phyloP scores from a whole-genome alignment of 116 monocot species.

The Posidonia oceanica region DNA sequence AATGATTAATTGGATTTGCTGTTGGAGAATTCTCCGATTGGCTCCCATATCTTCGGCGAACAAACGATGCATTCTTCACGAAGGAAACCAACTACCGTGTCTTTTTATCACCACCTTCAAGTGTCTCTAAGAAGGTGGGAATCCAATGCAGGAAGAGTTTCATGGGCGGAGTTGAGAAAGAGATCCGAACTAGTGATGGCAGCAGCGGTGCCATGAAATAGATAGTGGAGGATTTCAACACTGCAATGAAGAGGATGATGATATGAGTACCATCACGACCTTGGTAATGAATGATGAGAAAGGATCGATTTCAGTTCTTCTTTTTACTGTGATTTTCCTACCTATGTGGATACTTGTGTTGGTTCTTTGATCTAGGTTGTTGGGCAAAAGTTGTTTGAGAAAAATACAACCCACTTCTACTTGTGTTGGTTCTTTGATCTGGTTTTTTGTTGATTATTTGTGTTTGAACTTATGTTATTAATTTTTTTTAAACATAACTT shows the following conservation, averaged over 20 bases:
- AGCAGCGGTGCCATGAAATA: not conserved
- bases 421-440: not conserved
- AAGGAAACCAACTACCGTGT: no score
- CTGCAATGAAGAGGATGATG: slow-evolving; percentile 88
- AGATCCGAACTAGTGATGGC: not conserved
- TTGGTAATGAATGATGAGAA: slow-evolving; percentile 26
- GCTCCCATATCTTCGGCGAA: no score
- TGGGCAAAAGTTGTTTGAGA: not conserved
- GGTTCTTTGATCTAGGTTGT: not conserved
- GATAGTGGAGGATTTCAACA: slow-evolving; percentile 69
- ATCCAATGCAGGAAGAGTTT: not conserved
- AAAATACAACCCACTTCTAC: not conserved
- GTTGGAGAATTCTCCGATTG: no score
- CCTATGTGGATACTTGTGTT: not conserved
- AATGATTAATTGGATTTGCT: no score
- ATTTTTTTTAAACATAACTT: no score
- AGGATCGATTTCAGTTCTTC: not conserved
- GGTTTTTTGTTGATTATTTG: no score
- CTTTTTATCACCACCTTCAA: no score
- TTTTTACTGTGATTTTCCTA: not conserved
- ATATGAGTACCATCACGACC: slow-evolving; percentile 83
- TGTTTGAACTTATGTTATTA: no score
- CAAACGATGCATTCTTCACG: no score
- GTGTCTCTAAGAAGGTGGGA: not conserved
- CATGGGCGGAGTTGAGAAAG: not conserved